Evolutionary conservation across 1,284 basidiomycete genomes (phyloP), one percentile per base, ranked within the genome.

Genomic region (Fistulina hepatica): DNA sequence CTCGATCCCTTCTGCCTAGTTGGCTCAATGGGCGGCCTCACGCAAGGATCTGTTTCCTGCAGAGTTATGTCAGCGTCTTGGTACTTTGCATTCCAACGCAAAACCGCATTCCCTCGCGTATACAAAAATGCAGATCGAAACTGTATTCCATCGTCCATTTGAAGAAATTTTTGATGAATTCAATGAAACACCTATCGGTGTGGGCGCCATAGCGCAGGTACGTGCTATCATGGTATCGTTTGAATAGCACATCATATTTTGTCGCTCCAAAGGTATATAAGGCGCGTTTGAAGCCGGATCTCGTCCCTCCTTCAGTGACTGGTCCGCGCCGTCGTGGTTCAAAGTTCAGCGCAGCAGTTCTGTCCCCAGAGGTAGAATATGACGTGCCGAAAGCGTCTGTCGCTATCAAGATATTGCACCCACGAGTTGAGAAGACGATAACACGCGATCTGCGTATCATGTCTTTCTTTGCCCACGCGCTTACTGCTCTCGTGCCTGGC

Each of bases 11-110:
- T 42, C 27, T 28, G 27, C 43, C 28, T 41, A 92, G 86, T 73
- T 98, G 36, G 89, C 90, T 1, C 95, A 99, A 71, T 99, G 95
- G 95, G 95, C 95, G 1, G 95, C 86, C 5, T 93, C 92, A 20
- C 75, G 95, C 37, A 82, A 84, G 33, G 95, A 99, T 57, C 65
- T 99, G 5, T 98, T 99, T 61, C 90, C 95, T 1, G 69, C 81
- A n/a, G 60, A 76, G n/a, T 74, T 99, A 4, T 99, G 95, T 58
- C 72, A 85, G 41, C 73, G 75, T 44, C 70, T 99, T 51, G 89
- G 88, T 33, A 75, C 79, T 39, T 65, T 97, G 11, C 95, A 99
- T 55, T 97, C 93, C 3, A 83, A 76, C 48, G 91, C 83, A 41
- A 81, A 76, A 46, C 80, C 89, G 0, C 95, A 99, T 61, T 66